These are phyloP conservation scores for Solanum bukasovii DNA, from an alignment of 257 asterid genomes.

Conservation along the genomic window DNA sequence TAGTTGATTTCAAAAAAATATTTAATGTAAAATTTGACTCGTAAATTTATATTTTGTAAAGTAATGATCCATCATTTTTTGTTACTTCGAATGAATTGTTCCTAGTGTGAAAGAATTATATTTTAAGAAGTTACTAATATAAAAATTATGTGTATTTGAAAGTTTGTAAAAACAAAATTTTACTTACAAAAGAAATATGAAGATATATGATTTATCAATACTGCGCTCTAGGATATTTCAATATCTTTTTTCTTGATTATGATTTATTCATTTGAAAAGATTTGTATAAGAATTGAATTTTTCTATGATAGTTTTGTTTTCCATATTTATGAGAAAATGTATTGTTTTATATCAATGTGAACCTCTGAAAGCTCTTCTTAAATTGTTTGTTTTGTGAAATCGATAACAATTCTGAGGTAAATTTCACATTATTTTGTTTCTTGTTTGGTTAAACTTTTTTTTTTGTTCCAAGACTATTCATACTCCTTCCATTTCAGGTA, in stretches of 20 bases:
- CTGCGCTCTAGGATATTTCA: neutral
- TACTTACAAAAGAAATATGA: too few species aligned
- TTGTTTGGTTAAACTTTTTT: too few species aligned
- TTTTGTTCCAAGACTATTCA: neutral
- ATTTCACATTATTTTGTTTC: too few species aligned
- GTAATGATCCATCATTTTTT: neutral
- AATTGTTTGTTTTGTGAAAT: neutral
- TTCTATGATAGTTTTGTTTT: neutral
- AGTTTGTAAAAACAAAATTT: too few species aligned
- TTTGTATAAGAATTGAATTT: neutral
- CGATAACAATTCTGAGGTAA: neutral
- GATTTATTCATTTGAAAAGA: too few species aligned
- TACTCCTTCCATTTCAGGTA: neutral
- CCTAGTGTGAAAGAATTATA: neutral
- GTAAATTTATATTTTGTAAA: neutral
- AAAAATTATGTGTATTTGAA: too few species aligned
- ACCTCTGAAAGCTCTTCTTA: neutral
- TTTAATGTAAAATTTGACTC: neutral
- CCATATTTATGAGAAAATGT: neutral
- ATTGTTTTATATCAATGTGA: neutral
- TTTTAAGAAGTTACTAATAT: neutral
- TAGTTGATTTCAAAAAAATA: neutral
- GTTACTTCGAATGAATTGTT: neutral
- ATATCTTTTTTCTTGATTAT: neutral
- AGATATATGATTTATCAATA: neutral